Evolutionary conservation across 106 monocot species (phyloP).

Genomic region (Dioscorea zingiberensis): DNA sequence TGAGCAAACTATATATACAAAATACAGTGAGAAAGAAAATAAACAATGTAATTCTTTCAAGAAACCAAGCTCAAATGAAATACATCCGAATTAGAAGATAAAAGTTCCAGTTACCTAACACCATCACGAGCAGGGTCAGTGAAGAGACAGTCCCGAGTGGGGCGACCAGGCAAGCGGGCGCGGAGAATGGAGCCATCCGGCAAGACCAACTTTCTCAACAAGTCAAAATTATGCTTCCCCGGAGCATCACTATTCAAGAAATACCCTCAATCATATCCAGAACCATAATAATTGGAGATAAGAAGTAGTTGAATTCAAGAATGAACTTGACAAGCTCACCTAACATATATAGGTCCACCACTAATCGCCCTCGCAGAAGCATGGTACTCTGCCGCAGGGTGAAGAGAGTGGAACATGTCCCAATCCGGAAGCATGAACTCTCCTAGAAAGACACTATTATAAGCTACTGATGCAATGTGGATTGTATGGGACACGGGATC

Average conservation of each 20-base stretch:
- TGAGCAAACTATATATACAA: slow-evolving; percentile 54
- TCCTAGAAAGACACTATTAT: slow-evolving; percentile 86
- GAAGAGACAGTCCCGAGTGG: slow-evolving; percentile 88
- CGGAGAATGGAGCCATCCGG: slow-evolving; percentile 93
- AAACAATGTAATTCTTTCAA: neutral
- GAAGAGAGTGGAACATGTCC: slow-evolving; percentile 98
- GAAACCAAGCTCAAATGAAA: too few species aligned
- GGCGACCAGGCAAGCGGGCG: slow-evolving; percentile 75
- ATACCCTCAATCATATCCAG: neutral
- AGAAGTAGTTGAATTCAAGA: neutral
- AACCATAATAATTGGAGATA: neutral
- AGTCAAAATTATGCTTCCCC: slow-evolving; percentile 81
- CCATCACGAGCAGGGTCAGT: slow-evolving; percentile 86
- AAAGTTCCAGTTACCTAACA: slow-evolving; percentile 30
- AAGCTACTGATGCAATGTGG: slow-evolving; percentile 89
- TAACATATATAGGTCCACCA: slow-evolving; percentile 95
- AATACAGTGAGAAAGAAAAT: neutral
- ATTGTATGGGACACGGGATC: slow-evolving; percentile 92
- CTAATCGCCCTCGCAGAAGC: slow-evolving; percentile 90
- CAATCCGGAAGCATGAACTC: slow-evolving; percentile 98
- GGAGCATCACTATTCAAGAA: slow-evolving; percentile 68
- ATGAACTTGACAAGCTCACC: slow-evolving; percentile 25
- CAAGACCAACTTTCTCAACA: slow-evolving; percentile 82
- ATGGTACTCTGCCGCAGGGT: slow-evolving; percentile 91
- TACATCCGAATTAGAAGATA: neutral